These are phyloP conservation scores for Coniochaeta prunicola DNA, from an alignment of 2,329 filamentous ascomycete genomes.

Conservation along the genomic window DNA sequence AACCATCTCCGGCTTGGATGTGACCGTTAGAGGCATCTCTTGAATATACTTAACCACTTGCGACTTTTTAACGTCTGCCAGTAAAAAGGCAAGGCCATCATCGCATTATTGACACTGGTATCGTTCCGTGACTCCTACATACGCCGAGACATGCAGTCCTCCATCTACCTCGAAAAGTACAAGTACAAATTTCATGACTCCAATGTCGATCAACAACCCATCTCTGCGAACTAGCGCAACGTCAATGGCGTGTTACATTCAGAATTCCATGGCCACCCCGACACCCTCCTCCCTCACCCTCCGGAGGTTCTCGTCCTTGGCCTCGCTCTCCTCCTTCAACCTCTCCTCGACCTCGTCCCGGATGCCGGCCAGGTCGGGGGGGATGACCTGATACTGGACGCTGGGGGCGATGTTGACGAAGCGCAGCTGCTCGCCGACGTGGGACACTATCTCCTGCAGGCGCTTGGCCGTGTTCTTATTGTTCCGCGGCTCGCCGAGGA, in stretches of 20 bases:
- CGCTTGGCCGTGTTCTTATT: slow-evolving; percentile 77
- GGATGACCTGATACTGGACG: slow-evolving; percentile 75
- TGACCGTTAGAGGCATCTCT: too few species aligned
- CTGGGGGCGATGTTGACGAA: slow-evolving; percentile 82
- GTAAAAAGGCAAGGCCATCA: neutral
- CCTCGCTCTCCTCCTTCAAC: slow-evolving; percentile 57
- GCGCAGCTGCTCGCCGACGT: slow-evolving; percentile 76
- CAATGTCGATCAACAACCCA: neutral
- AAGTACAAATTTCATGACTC: neutral
- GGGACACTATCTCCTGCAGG: slow-evolving; percentile 66
- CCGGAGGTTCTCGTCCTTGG: slow-evolving; percentile 46
- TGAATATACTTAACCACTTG: too few species aligned
- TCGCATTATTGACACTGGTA: neutral
- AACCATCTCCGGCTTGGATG: neutral
- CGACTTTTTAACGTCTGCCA: neutral
- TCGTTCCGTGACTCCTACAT: neutral
- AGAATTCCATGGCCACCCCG: slow-evolving; percentile 49
- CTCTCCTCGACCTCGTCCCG: slow-evolving; percentile 62
- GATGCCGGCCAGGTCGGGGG: slow-evolving; percentile 64
- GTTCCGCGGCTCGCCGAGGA: slow-evolving; percentile 57
- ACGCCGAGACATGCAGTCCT: neutral
- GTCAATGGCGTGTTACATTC: too few species aligned
- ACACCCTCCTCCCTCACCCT: slow-evolving; percentile 49
- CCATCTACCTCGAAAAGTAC: neutral
- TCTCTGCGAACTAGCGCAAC: too few species aligned